These are phyloP conservation scores for Pseudoturritis turrita DNA, from an alignment of 345 rosid genomes.

Conservation along the genomic window DNA sequence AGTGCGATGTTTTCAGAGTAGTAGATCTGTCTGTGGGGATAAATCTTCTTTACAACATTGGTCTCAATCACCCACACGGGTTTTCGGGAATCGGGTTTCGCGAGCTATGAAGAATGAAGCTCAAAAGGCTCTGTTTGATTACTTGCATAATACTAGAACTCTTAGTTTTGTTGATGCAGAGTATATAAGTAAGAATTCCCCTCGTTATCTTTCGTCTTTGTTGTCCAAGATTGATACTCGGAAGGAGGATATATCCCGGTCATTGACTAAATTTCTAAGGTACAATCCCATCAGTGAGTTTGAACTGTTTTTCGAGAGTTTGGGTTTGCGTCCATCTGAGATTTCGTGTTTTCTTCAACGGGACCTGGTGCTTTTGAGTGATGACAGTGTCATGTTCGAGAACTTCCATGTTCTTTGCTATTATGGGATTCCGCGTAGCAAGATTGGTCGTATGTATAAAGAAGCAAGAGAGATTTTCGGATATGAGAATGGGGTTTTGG, in stretches of 20 bases:
- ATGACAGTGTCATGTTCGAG: constrained; percentile 53
- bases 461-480: constrained; percentile 53
- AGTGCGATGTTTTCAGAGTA: constrained; percentile 33
- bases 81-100: constrained; percentile 24
- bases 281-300: constrained; percentile 85
- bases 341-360: constrained; percentile 40
- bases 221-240: constrained; percentile 32
- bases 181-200: constrained; percentile 61
- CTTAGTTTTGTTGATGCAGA: constrained; percentile 62
- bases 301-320: constrained; percentile 82
- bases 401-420: constrained; percentile 61
- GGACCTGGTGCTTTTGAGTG: constrained; percentile 54
- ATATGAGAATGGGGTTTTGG: constrained; percentile 47
- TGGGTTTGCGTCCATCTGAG: constrained; percentile 57
- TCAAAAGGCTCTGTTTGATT: constrained; percentile 65
- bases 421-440: constrained; percentile 53
- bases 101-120: constrained; percentile 37
- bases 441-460: constrained; percentile 57
- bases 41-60: constrained; percentile 26
- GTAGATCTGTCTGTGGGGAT: constrained; percentile 19
- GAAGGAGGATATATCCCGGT: constrained; percentile 32
- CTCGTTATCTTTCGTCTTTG: constrained; percentile 40
- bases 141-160: constrained; percentile 57
- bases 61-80: constrained; percentile 24
- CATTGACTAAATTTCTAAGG: constrained; percentile 47